Evolutionary conservation across 805 yeast genomes (phyloP).

Genomic region (Saturnispora saitoi): DNA sequence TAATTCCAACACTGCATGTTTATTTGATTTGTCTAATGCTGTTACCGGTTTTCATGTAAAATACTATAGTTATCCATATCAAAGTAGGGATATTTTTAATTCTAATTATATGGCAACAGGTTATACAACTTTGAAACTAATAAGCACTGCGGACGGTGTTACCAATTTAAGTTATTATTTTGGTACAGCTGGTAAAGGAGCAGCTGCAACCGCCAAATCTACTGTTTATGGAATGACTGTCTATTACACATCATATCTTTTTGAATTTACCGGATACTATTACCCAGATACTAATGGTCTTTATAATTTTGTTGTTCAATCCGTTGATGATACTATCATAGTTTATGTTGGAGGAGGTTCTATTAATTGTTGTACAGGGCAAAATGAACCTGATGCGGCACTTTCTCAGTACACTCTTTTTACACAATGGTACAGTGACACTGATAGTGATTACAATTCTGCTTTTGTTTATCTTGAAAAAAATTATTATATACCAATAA

Average conservation of each 20-base stretch:
- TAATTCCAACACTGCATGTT: background rate
- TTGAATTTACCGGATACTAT: slow-evolving; percentile 16
- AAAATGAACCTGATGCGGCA: background rate
- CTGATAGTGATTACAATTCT: background rate
- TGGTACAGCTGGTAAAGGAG: background rate
- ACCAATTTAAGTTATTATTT: background rate
- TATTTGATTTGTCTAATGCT: background rate
- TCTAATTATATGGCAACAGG: background rate
- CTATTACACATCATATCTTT: slow-evolving; percentile 5
- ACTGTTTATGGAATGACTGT: slow-evolving; percentile 9
- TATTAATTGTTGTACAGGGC: slow-evolving; percentile 28
- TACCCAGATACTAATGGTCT: slow-evolving; percentile 24
- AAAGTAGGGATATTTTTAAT: background rate
- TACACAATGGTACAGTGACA: background rate
- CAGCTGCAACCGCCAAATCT: background rate
- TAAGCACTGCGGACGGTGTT: background rate
- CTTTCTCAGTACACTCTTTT: background rate
- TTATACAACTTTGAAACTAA: background rate
- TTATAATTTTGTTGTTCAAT: slow-evolving; percentile 17
- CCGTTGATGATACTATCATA: slow-evolving; percentile 27
- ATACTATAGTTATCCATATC: background rate
- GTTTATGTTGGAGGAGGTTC: slow-evolving; percentile 27
- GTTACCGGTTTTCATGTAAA: background rate
- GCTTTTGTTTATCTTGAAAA: slow-evolving; percentile 9
- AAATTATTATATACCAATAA: slow-evolving; percentile 14